Conservation (phyloP, 352 stramenopile genomes). For the Thalassiosira pacifica region DNA sequence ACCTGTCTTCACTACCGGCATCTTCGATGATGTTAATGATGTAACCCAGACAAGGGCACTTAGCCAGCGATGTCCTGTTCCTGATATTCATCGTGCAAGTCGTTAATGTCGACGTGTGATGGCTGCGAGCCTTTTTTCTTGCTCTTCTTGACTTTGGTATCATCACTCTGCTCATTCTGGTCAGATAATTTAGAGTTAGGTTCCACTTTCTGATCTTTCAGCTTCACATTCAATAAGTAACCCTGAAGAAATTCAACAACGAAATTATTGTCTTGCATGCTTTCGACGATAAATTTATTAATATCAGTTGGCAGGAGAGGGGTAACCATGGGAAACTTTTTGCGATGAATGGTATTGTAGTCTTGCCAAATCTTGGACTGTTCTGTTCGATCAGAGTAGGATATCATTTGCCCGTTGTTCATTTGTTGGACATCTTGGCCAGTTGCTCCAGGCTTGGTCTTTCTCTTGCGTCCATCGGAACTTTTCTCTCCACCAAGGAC, state of each 20-base stretch:
- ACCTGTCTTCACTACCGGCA: too few species aligned
- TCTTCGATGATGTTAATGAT: too few species aligned
- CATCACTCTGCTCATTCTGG: not conserved
- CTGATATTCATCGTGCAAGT: not conserved
- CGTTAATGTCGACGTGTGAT: slow-evolving; percentile 2
- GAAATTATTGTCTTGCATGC: not conserved
- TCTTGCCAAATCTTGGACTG: not conserved
- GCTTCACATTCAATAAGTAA: slow-evolving; percentile 8
- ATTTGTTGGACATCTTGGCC: slow-evolving; percentile 4
- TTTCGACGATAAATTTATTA: slow-evolving; percentile 10
- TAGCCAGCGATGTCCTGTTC: not conserved
- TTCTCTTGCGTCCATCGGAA: slow-evolving; percentile 1
- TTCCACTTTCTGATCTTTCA: not conserved
- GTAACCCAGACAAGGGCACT: too few species aligned
- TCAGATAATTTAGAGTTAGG: not conserved
- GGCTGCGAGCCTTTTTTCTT: slow-evolving; percentile 3
- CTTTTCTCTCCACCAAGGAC: not conserved
- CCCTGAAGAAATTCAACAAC: not conserved
- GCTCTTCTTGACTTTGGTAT: slow-evolving; percentile 3
- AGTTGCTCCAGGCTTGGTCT: not conserved
- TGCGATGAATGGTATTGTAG: not conserved
- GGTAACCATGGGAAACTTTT: not conserved
- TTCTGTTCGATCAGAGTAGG: slow-evolving; percentile 3
- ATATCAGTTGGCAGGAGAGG: slow-evolving; percentile 1
- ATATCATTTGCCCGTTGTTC: slow-evolving; percentile 10